phyloP scores from a whole-genome alignment of 352 stramenopile genomes.

The Globisporangium cystogenes region DNA sequence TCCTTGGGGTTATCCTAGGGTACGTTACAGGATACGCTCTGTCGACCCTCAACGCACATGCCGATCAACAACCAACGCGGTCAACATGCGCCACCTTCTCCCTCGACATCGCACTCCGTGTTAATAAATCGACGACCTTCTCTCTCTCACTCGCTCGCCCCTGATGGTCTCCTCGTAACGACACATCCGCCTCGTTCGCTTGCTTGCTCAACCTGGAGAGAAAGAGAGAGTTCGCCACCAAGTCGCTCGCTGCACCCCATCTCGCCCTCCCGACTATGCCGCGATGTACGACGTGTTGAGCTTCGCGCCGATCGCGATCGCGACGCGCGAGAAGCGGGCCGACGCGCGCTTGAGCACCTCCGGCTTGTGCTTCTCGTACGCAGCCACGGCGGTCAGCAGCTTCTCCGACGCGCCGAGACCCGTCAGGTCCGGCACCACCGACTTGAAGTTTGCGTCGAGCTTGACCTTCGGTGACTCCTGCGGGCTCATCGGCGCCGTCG shows the following conservation, averaged over 20 bases:
- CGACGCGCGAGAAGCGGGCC: slow-evolving; percentile 59
- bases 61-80: too few relatives aligned
- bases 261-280: not conserved
- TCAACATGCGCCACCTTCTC: too few relatives aligned
- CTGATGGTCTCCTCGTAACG: too few relatives aligned
- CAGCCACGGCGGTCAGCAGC: slow-evolving; percentile 67
- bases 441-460: slow-evolving; percentile 50
- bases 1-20: too few relatives aligned
- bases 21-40: too few relatives aligned
- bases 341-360: slow-evolving; percentile 65
- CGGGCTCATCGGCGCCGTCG: slow-evolving; percentile 1
- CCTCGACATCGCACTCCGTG: too few relatives aligned
- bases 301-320: slow-evolving; percentile 70
- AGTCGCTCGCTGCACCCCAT: not conserved
- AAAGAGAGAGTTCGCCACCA: too few relatives aligned
- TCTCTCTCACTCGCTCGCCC: too few relatives aligned
- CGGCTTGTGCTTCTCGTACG: slow-evolving; percentile 81
- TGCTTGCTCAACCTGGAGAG: too few relatives aligned
- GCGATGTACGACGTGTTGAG: slow-evolving; percentile 63
- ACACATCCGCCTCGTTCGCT: too few relatives aligned
- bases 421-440: slow-evolving; percentile 67
- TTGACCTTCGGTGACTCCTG: slow-evolving; percentile 23
- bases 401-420: slow-evolving; percentile 72
- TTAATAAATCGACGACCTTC: too few relatives aligned
- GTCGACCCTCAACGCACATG: too few relatives aligned